Evolutionary conservation across 306 rosid genomes (phyloP), one percentile per base, ranked within the genome.

Genomic region (Glycine latifolia): DNA sequence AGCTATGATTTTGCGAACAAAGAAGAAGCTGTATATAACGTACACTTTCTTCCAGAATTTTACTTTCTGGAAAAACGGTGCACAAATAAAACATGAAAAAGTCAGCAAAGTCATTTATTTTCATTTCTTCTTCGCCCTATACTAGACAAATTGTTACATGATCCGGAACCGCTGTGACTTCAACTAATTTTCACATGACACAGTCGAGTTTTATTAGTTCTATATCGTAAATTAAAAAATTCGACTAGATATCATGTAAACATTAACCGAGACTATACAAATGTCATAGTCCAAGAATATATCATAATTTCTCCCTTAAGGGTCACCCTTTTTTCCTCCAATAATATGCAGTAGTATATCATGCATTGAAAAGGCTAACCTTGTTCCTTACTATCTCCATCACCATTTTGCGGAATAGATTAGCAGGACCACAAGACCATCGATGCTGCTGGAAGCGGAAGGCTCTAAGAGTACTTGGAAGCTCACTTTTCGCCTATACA

Each of bases 371-470:
- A 63, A 79, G 41, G 59, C 79, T n/a, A 31, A 92, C 97, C 97
- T 92, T 92, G 76, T 88, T 92, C 85, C 73, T 84, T 33, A 90
- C 78, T 35, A 91, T 92, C 72, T 92, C 97, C 94, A 89, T 88
- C 75, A 83, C 94, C 97, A 92, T 92, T 86, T 92, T 92, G 88
- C 97, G 85, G 67, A 92, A 92, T 11, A 92, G 88, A 88, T 92
- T 92, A 15, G 97, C 95, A 67, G 97, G 97, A 58, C 97, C 97
- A 77, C 97, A 91, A 7, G 97, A 92, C 97, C 97, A 92, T 26
- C 97, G 47, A 55, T 92, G 97, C 87, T 92, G 97, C 88, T 94
- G 98, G 86, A 92, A 94, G 14, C 98, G 90, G 87, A 94, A 92
- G 62, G 98, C 98, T 7, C 94, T 94, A 82, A 94, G 89, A 78